phyloP scores from a whole-genome alignment of 139 green algal genomes.

The Coelastrella sp. region DNA sequence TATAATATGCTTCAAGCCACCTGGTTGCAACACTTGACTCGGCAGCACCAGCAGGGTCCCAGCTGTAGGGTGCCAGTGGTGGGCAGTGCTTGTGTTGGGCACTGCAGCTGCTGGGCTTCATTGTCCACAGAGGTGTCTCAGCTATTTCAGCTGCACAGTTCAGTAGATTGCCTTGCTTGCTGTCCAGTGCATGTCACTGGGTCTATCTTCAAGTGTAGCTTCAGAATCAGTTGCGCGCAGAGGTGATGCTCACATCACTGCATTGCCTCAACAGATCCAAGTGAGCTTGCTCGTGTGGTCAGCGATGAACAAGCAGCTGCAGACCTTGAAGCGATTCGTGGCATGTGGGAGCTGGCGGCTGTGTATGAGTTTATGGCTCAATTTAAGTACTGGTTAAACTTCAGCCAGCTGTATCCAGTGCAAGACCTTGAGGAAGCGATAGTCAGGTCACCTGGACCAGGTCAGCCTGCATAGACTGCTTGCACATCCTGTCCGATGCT shows the following conservation, averaged over 20 bases:
- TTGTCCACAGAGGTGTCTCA: too few species aligned
- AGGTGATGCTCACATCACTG: too few species aligned
- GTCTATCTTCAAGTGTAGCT: too few species aligned
- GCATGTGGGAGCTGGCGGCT: conserved; percentile 49
- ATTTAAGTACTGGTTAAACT: conserved; percentile 44
- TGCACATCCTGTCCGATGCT: too few species aligned
- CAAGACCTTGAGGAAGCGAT: conserved; percentile 44
- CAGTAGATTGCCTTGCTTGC: too few species aligned
- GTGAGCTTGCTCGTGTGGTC: conserved; percentile 25
- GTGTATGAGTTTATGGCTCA: conserved; percentile 42
- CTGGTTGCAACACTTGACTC: too few species aligned
- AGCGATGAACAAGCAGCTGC: conserved; percentile 2
- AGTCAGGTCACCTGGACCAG: conserved; percentile 39
- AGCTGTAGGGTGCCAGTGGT: neutral
- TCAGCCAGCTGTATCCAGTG: conserved; percentile 43
- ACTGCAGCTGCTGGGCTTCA: neutral
- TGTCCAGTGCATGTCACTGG: too few species aligned
- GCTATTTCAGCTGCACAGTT: too few species aligned
- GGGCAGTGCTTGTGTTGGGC: neutral
- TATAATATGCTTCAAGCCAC: too few species aligned
- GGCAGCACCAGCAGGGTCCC: neutral
- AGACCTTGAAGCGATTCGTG: conserved; percentile 31
- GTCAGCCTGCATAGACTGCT: too few species aligned
- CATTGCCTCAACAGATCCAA: neutral
- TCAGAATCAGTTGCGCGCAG: too few species aligned